Evolutionary conservation across 1,284 basidiomycete genomes (phyloP), one percentile per base, ranked within the genome.

Genomic region (Marasmius oreades): DNA sequence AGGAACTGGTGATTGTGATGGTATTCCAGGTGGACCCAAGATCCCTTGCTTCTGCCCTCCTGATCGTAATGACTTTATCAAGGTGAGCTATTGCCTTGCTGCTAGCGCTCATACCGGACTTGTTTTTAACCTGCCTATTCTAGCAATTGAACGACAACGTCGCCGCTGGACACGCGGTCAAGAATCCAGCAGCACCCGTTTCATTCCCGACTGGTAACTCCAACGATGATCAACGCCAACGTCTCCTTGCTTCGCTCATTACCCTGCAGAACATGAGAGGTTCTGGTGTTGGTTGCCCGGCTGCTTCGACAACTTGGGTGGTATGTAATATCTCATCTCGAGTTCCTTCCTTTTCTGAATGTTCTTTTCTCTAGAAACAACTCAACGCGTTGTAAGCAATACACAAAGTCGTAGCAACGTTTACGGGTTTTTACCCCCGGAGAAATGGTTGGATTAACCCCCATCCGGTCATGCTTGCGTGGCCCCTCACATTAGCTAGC

Each of bases 151-250:
- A 73, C 62, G 63, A 66, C 54, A 78, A 80, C 60, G 72, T 79
- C 51, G 73, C 69, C n/a, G 78, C 76, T 34, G 78, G 78, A 18
- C 66, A 69, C 56, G 76, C 71, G 6, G 62, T 75, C 37, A 77
- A 76, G 63, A 80, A 80, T 61, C 76, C 79, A 12, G 61, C 67
- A 31, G 72, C 80, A 23, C 51, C 61, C 48, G 53, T 81, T 18
- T 67, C 70, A 11, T 81, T 78, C 70, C 78, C 78, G 22, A 68
- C 67, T 7, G 77, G 74, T 60, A 64, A 69, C 59, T 75, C 70
- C 48, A 69, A 68, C 31, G 68, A 66, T 37, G 74, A 73, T 39
- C 65, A 73, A 55, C 62, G 68, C 47, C 70, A 74, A 2, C 75
- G 79, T 43, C 63, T 80, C 61, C 69, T 71, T 37, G 71, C 70